A percentile compares a stretch with the other conserved stretches of the same genome.
These are phyloP conservation scores for Pythium volutum DNA, from an alignment of 352 stramenopile genomes.

Conservation along the genomic window DNA sequence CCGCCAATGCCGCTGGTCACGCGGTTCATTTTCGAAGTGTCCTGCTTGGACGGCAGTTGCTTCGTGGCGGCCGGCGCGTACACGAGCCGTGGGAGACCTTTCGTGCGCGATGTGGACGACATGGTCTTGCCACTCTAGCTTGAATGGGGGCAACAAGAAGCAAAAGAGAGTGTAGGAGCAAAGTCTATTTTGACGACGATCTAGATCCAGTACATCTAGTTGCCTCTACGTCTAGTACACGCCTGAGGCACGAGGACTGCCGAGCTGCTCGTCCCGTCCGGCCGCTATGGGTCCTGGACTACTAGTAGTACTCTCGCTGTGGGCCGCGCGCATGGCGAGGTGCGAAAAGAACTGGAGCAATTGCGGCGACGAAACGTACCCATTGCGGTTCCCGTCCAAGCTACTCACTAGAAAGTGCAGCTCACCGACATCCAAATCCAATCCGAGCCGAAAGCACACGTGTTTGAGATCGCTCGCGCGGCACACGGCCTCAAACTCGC, in stretches of 20 bases:
- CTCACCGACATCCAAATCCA: constrained; percentile 65
- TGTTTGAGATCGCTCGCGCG: constrained; percentile 63
- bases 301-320: no score
- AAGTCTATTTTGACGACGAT: constrained; percentile 16
- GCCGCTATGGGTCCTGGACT: no score
- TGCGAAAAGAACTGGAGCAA: constrained; percentile 59
- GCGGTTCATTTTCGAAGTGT: constrained; percentile 68
- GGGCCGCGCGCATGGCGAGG: constrained; percentile 26
- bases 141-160: background rate
- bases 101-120: constrained; percentile 11
- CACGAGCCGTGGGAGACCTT: constrained; percentile 44
- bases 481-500: constrained; percentile 67
- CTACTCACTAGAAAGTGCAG: constrained; percentile 48
- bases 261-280: no score
- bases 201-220: no score
- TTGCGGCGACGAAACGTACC: constrained; percentile 61
- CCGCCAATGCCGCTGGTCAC: constrained; percentile 66
- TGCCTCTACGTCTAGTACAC: no score
- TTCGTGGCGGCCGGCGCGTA: constrained; percentile 44
- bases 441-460: constrained; percentile 62
- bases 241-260: no score
- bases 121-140: background rate
- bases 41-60: constrained; percentile 47
- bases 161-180: background rate
- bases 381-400: constrained; percentile 45